Conservation (phyloP, 2,329 filamentous ascomycete genomes). For the Fusarium sacchari region DNA sequence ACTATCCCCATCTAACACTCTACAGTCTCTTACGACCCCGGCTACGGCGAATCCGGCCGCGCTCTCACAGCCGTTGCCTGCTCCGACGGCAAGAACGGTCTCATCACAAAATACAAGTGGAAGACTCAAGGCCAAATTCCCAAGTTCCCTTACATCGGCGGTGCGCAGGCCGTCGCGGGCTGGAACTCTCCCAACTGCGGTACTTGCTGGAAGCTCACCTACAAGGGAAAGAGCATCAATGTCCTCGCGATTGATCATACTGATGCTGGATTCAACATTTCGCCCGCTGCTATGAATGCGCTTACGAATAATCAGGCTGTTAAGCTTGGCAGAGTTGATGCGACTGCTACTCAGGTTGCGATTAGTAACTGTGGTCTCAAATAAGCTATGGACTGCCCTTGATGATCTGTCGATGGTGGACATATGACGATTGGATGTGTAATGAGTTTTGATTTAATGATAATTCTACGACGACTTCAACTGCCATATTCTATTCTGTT, state of each 20-base stretch:
- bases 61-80: conserved; percentile 69
- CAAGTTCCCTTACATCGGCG: conserved; percentile 66
- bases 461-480: background rate
- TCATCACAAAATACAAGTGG: conserved; percentile 71
- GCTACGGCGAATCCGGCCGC: conserved; percentile 70
- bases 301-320: conserved; percentile 63
- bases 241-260: conserved; percentile 66
- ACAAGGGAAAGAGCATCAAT: conserved; percentile 61
- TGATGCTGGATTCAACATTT: conserved; percentile 63
- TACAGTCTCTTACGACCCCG: conserved; percentile 74
- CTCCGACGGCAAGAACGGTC: conserved; percentile 74
- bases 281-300: conserved; percentile 62
- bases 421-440: background rate
- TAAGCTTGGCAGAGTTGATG: conserved; percentile 63
- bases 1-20: background rate
- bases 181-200: conserved; percentile 69
- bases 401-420: background rate
- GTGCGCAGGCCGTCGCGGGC: conserved; percentile 58
- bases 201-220: conserved; percentile 66
- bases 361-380: conserved; percentile 52
- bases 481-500: too few relatives aligned
- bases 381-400: background rate
- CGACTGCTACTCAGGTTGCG: conserved; percentile 56
- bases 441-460: background rate
- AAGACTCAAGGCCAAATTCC: conserved; percentile 61